Base-by-base conservation (phyloP, 2,329 filamentous ascomycete genomes). In the Aspergillus neoniger region DNA sequence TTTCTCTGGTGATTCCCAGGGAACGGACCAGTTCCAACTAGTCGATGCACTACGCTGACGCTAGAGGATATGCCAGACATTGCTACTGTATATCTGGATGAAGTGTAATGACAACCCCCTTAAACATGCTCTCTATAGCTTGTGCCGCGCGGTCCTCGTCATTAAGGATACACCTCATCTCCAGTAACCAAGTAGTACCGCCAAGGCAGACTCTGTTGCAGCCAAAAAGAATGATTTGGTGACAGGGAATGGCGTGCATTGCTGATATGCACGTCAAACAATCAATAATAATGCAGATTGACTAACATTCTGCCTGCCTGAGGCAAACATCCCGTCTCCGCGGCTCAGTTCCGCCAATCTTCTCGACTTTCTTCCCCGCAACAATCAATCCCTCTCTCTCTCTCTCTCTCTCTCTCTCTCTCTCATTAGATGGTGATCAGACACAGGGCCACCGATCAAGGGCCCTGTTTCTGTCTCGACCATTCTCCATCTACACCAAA, bases 401-500 rank as follows among this genome's bases (percentile, higher is more conserved):
- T 9, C n/a, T n/a, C n/a, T n/a, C n/a, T n/a, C 50, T 39, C 44
- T 19, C 43, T 41, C 17, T 47, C 36, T n/a, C 32, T 43, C 44
- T 57, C 41, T 55, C 51, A 55, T 55, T 54, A 54, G 36, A 68
- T 66, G 63, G 49, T 59, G 44, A 44, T 43, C 57, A 47, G 23
- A 12, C 54, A 10, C 39, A 54, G 54, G 51, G 57, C 58, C 55
- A 57, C 63, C 61, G 61, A 25, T 9, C 28, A 54, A 55, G 60
- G 62, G 57, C 58, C 39, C 62, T 61, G 59, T 41, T 15, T n/a
- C 44, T 28, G 21, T 32, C 19, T 17, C 30, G 4, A 32, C 4
- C 30, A 32, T 49, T 30, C 44, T 17, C 14, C 59, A 72, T 73
- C 67, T 52, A 5, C 25, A 10, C 28, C 47, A 50, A 28, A 25